A percentile compares a stretch with the other conserved stretches of the same genome.
These are phyloP conservation scores for Vitis hybrid DNA, from an alignment of 177 flowering plant genomes.

Conservation along the genomic window DNA sequence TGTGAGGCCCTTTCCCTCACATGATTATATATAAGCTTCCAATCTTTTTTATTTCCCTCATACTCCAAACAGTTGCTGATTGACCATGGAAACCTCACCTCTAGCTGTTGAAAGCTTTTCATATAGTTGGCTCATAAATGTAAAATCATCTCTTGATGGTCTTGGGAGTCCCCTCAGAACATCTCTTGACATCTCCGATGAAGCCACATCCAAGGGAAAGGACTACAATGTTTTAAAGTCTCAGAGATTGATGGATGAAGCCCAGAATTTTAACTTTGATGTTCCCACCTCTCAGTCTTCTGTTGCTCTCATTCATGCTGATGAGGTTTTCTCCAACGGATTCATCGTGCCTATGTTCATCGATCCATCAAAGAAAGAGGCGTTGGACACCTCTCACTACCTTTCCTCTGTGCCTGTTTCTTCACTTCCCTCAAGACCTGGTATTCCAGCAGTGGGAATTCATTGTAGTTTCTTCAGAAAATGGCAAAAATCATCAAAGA, in stretches of 20 bases:
- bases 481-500: slow-evolving; percentile 34
- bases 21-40: background rate
- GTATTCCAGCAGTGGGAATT: background rate
- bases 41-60: background rate
- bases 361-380: slow-evolving; percentile 9
- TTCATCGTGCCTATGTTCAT: slow-evolving; percentile 34
- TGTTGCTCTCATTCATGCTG: slow-evolving; percentile 42
- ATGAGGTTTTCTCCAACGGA: slow-evolving; percentile 57
- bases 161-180: slow-evolving; percentile 14
- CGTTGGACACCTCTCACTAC: background rate
- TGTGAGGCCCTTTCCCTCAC: no score
- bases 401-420: background rate
- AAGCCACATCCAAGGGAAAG: slow-evolving; percentile 6
- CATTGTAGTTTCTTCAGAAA: slow-evolving; percentile 17
- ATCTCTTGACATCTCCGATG: slow-evolving; percentile 18
- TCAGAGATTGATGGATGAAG: slow-evolving; percentile 11
- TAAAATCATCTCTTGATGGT: slow-evolving; percentile 11
- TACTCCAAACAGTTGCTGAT: background rate
- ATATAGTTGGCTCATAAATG: slow-evolving; percentile 39
- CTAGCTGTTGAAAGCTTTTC: slow-evolving; percentile 55
- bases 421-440: slow-evolving; percentile 6
- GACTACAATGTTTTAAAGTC: slow-evolving; percentile 8
- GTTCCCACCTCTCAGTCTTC: slow-evolving; percentile 23
- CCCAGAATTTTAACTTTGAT: slow-evolving; percentile 35
- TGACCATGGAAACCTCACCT: slow-evolving; percentile 30